Evolutionary conservation across 169 alveolate species (phyloP), one percentile per base, ranked within the genome.

Genomic region (Cryptosporidium muris): DNA sequence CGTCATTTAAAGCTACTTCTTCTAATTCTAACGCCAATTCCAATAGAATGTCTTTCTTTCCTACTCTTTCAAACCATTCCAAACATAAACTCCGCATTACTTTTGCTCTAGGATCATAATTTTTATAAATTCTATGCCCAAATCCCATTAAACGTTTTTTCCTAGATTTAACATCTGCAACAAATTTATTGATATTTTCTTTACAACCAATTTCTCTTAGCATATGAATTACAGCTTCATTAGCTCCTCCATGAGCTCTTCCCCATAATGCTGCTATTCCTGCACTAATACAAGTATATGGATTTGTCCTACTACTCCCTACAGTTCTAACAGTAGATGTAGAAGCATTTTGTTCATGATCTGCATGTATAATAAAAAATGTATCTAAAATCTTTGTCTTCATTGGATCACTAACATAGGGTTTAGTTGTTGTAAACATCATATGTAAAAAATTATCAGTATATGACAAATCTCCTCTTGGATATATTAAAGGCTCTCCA

Each of bases 181-280:
- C 63, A 68, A 80, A 91, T 48, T 80, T 65, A 6, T 91, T 92
- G 42, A 93, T 81, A 40, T 88, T 81, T 2, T 88, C 93, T n/a
- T 16, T 45, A 7, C 89, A 48, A 7, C 92, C 94, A 4, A 94
- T 93, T 48, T 92, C 92, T 38, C 82, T 88, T 36, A 93, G 91
- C 97, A 94, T 94, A 40, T 89, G 51, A 1, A 94, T 74, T n/a
- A 92, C 95, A 6, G 97, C 96, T 74, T 94, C 94, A 63, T 94
- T 94, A 4, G 97, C 97, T 6, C 97, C 97, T 42, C 97, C 97
- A 64, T 94, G 97, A 56, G 92, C 92, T 38, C 95, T 95, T 49
- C 97, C 97, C 95, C 96, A 94, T 16, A 94, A 66, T 54, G 93
- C 63, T 11, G 97, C 94, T 16, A 93, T 91, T 34, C 95, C 97